Conservation (phyloP, 2,329 filamentous ascomycete species). For the Colletotrichum scovillei region DNA sequence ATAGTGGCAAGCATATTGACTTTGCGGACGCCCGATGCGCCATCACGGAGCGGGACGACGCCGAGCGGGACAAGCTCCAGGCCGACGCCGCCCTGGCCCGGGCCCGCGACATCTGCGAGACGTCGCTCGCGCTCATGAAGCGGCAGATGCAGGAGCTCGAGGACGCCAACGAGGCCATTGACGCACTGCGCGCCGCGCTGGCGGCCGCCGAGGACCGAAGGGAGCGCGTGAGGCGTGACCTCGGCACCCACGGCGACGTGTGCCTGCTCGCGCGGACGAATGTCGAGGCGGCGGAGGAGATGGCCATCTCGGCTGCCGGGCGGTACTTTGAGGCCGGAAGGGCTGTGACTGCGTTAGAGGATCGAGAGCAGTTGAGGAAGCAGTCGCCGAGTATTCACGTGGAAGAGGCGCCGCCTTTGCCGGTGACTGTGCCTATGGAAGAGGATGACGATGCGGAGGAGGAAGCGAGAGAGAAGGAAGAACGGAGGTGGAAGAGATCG, state of each 20-base stretch:
- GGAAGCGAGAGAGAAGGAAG: background rate
- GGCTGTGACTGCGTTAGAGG: conserved; percentile 21
- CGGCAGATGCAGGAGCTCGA: conserved; percentile 34
- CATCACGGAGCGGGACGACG: conserved; percentile 33
- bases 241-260: conserved; percentile 24
- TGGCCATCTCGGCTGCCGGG: conserved; percentile 31
- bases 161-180: conserved; percentile 30
- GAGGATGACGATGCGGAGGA: background rate
- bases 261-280: conserved; percentile 24
- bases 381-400: background rate
- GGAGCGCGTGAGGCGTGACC: conserved; percentile 18
- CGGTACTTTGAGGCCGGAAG: conserved; percentile 21
- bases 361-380: conserved; percentile 2
- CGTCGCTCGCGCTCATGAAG: conserved; percentile 30
- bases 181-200: background rate
- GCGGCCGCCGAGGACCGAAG: conserved; percentile 24
- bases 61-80: conserved; percentile 33
- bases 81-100: conserved; percentile 30
- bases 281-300: conserved; percentile 30
- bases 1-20: conserved; percentile 28
- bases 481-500: conserved; percentile 23
- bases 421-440: background rate
- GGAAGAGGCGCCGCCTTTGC: background rate
- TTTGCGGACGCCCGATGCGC: conserved; percentile 32
- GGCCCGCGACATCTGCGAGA: conserved; percentile 27